Conservation (phyloP, 2,329 filamentous ascomycete genomes). For the Domatiomyces globalis region DNA sequence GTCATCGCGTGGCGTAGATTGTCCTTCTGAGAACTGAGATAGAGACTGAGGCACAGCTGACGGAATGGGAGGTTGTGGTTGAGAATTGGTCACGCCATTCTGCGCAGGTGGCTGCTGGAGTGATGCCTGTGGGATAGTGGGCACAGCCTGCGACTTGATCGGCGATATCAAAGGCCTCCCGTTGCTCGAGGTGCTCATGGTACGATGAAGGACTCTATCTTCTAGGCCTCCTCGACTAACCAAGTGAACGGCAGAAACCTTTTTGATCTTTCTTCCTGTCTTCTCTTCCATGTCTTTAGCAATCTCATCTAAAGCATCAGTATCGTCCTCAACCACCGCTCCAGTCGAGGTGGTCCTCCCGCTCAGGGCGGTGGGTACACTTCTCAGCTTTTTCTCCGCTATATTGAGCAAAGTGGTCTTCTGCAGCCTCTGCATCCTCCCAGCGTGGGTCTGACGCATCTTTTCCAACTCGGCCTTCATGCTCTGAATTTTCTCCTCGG, state of each 20-base stretch:
- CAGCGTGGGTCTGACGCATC: slow-evolving; percentile 66
- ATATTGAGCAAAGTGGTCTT: slow-evolving; percentile 54
- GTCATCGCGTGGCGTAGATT: neutral
- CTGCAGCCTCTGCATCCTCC: slow-evolving; percentile 60
- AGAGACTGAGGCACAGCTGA: neutral
- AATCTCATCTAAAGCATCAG: slow-evolving; percentile 50
- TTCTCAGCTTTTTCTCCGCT: slow-evolving; percentile 63
- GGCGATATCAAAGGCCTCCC: neutral
- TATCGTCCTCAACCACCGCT: neutral
- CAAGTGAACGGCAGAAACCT: slow-evolving; percentile 51
- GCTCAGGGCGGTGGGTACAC: slow-evolving; percentile 39
- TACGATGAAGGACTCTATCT: slow-evolving; percentile 31
- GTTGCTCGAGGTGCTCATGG: neutral
- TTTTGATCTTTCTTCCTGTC: slow-evolving; percentile 52
- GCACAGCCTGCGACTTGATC: slow-evolving; percentile 2
- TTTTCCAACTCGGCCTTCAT: slow-evolving; percentile 70
- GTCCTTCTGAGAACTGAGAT: neutral
- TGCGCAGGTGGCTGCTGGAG: slow-evolving; percentile 12
- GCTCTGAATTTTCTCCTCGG: slow-evolving; percentile 55
- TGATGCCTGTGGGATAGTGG: slow-evolving; percentile 28
- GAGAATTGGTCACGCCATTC: neutral
- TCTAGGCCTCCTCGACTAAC: slow-evolving; percentile 66
- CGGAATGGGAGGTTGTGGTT: neutral
- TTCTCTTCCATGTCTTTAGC: slow-evolving; percentile 58
- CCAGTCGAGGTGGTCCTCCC: neutral